phyloP scores from a whole-genome alignment of 2,329 filamentous ascomycete species.

The Fonsecaea nubica region DNA sequence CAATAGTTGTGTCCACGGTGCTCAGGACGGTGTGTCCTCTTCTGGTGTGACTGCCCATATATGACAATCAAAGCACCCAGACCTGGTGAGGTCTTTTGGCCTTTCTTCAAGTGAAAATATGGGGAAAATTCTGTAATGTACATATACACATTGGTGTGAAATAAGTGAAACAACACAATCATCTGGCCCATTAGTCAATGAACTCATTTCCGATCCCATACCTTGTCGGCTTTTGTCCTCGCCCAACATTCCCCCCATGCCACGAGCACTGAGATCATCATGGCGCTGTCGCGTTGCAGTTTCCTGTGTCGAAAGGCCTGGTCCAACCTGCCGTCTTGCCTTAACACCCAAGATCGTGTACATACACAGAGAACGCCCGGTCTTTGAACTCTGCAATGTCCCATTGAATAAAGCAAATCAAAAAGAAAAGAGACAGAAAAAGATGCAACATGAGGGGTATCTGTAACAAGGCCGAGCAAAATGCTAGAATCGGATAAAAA shows the following conservation, averaged over 20 bases:
- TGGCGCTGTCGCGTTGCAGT: background rate
- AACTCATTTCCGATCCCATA: background rate
- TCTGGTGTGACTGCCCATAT: background rate
- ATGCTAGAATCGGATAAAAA: slow-evolving; percentile 28
- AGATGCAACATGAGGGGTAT: slow-evolving; percentile 32
- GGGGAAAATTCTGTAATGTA: slow-evolving; percentile 17
- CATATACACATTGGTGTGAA: slow-evolving; percentile 27
- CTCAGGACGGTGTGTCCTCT: background rate
- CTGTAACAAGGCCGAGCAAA: slow-evolving; percentile 28
- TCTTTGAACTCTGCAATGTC: background rate
- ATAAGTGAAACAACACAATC: slow-evolving; percentile 3
- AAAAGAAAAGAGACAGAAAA: background rate
- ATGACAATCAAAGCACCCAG: slow-evolving; percentile 1
- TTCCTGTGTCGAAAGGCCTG: background rate
- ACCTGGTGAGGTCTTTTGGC: background rate
- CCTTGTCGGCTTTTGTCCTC: background rate
- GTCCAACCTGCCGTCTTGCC: slow-evolving; percentile 1
- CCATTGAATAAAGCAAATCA: background rate
- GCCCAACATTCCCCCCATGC: background rate
- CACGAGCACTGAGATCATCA: slow-evolving; percentile 1
- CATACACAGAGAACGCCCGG: background rate
- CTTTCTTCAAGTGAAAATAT: background rate
- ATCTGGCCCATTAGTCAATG: slow-evolving; percentile 10
- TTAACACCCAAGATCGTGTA: background rate
- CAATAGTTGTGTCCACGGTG: background rate